These are phyloP conservation scores for Rhizopus sp. DNA, from an alignment of 371 early-diverging fungal genomes.

Conservation along the genomic window DNA sequence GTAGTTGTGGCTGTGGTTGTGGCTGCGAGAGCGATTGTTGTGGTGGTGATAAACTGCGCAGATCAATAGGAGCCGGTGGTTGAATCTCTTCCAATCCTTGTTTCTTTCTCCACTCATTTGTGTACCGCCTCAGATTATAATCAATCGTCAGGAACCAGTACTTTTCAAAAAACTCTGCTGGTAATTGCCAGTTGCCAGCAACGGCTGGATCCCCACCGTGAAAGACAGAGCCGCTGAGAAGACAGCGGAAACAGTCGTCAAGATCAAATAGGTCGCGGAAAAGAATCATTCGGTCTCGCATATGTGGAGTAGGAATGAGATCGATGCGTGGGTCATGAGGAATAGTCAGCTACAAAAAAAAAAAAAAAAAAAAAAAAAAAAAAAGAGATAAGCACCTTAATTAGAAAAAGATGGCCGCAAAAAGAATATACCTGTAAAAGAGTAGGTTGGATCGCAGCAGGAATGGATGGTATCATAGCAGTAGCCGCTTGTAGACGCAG, in stretches of 20 bases:
- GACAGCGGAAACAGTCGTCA: constrained; percentile 55
- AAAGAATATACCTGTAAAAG: constrained; percentile 23
- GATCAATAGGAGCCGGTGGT: constrained; percentile 3
- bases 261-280: constrained; percentile 57
- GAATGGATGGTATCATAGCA: constrained; percentile 29
- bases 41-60: neutral
- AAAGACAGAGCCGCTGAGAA: constrained; percentile 53
- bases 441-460: constrained; percentile 43
- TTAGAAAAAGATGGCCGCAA: neutral
- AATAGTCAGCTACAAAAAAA: constrained; percentile 37
- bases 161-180: constrained; percentile 57
- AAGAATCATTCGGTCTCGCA: constrained; percentile 64
- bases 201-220: constrained; percentile 60
- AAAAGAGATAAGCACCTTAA: neutral
- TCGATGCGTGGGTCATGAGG: constrained; percentile 67
- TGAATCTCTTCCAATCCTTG: constrained; percentile 33
- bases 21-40: too few relatives aligned
- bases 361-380: constrained; percentile 5
- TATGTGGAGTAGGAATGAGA: constrained; percentile 58
- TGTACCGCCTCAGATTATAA: constrained; percentile 37
- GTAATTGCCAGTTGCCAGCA: constrained; percentile 59
- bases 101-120: constrained; percentile 31
- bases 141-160: constrained; percentile 56
- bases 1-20: too few relatives aligned
- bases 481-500: constrained; percentile 39